phyloP scores from a whole-genome alignment of 2,329 filamentous ascomycete species.

The Xylaria sp. region DNA sequence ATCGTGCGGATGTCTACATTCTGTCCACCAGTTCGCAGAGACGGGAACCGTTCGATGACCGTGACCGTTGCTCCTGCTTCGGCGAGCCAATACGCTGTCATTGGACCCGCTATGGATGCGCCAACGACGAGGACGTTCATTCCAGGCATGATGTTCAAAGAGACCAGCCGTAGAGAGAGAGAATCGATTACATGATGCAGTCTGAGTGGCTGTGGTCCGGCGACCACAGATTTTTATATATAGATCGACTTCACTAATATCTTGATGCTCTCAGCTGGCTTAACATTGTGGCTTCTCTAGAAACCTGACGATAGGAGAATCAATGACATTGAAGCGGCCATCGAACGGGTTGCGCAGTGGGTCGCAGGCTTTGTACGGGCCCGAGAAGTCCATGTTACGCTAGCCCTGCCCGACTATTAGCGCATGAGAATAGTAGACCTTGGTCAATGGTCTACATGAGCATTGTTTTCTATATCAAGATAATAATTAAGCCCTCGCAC shows the following conservation, averaged over 20 bases:
- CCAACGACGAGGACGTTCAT: slow-evolving; percentile 33
- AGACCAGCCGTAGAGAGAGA: not conserved
- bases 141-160: slow-evolving; percentile 15
- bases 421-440: too few relatives aligned
- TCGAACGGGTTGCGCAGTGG: slow-evolving; percentile 16
- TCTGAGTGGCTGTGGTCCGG: not conserved
- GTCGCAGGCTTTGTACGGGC: slow-evolving; percentile 10
- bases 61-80: slow-evolving; percentile 42
- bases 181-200: not conserved
- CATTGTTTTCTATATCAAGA: too few relatives aligned
- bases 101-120: slow-evolving; percentile 42
- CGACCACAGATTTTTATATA: slow-evolving; percentile 15
- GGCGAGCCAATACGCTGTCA: slow-evolving; percentile 43
- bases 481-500: too few relatives aligned
- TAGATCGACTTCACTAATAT: not conserved
- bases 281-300: not conserved
- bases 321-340: not conserved
- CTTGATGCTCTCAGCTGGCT: not conserved
- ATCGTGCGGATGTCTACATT: slow-evolving; percentile 46
- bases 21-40: slow-evolving; percentile 42
- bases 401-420: too few relatives aligned
- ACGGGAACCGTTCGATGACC: slow-evolving; percentile 45
- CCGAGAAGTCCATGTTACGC: slow-evolving; percentile 17
- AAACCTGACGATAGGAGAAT: not conserved
- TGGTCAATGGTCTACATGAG: too few relatives aligned